Evolutionary conservation across 306 rosid species (phyloP).

Genomic region (Abrus precatorius): DNA sequence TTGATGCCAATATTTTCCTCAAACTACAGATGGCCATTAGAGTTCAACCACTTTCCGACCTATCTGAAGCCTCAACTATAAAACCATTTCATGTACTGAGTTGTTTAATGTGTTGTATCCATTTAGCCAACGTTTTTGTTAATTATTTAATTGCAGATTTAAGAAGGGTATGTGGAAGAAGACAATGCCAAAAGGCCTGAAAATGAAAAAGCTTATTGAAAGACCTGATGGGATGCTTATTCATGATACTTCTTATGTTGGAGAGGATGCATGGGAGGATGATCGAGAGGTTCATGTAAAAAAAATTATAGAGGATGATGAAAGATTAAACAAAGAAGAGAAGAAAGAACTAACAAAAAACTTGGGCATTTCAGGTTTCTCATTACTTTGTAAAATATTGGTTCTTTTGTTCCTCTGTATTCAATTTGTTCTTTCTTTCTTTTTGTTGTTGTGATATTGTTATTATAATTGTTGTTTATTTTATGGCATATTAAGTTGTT

Average conservation of each 20-base stretch:
- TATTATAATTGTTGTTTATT: not conserved
- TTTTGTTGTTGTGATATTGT: not conserved
- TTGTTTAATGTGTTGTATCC: slow-evolving; percentile 14
- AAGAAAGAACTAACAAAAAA: slow-evolving; percentile 72
- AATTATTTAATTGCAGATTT: slow-evolving; percentile 64
- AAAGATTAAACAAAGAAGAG: slow-evolving; percentile 63
- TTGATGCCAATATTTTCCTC: slow-evolving; percentile 19
- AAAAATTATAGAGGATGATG: slow-evolving; percentile 69
- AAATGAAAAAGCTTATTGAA: slow-evolving; percentile 84
- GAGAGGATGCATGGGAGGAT: slow-evolving; percentile 98
- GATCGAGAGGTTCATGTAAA: slow-evolving; percentile 66
- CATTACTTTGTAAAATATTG: slow-evolving; percentile 29
- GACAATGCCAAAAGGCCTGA: slow-evolving; percentile 87
- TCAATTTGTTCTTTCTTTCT: not conserved
- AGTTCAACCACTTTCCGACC: slow-evolving; percentile 6
- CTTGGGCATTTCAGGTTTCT: slow-evolving; percentile 80
- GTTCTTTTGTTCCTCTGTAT: not conserved
- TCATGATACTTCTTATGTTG: slow-evolving; percentile 84
- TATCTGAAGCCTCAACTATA: slow-evolving; percentile 35
- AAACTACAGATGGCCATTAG: slow-evolving; percentile 3
- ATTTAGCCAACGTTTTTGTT: slow-evolving; percentile 36
- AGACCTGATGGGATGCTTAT: slow-evolving; percentile 85
- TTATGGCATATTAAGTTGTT: slow-evolving; percentile 14
- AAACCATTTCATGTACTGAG: slow-evolving; percentile 29
- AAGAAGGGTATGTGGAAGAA: slow-evolving; percentile 93